Evolutionary conservation across 2,329 filamentous ascomycete species (phyloP), one percentile per base, ranked within the genome.

Genomic region (Fusarium heterosporum): DNA sequence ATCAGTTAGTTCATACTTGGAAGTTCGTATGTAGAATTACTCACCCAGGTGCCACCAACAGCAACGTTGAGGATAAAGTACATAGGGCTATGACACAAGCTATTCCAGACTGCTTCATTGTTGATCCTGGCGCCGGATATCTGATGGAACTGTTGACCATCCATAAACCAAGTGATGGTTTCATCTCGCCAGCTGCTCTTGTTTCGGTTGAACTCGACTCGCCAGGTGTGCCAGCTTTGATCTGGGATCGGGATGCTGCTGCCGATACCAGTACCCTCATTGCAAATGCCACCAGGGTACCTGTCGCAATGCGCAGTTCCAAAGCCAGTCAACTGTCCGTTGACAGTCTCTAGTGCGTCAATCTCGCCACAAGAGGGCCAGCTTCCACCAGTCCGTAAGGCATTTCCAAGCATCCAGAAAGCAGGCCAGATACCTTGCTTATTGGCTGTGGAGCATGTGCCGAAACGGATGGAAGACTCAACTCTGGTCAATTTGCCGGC

Each of bases 61-160:
- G 84, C 84, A 4, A 86, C 76, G 59, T 87, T 86, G 54, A 86
- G 73, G 46, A 86, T 80, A 49, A 86, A 74, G 64, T 82, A 84
- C 69, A 84, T 66, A 2, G 83, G 79, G 49, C 77, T 81, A 66
- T 83, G 83, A 8, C 82, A 81, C 36, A 87, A 71, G 1, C 78
- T 75, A 3, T 68, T 76, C 84, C 84, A 87, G 12, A 82, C 76
- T 2, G 69, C 71, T 56, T 79, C 71, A 55, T 84, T 80, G 34
- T 77, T 78, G 48, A 86, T 78, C 13, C 78, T 71, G 3, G 72
- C 71, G 3, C 83, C 84, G 4, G 76, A 77, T 28, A 86, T 70
- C 48, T 78, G 78, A 30, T 79, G 77, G 69, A 79, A 85, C 28
- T 76, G 74, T 3, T 62, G 59, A n/a, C 81, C 83, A 28, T 86